These are phyloP conservation scores for Phyllosticta citrichinensis DNA, from an alignment of 2,329 filamentous ascomycete genomes.

Conservation along the genomic window DNA sequence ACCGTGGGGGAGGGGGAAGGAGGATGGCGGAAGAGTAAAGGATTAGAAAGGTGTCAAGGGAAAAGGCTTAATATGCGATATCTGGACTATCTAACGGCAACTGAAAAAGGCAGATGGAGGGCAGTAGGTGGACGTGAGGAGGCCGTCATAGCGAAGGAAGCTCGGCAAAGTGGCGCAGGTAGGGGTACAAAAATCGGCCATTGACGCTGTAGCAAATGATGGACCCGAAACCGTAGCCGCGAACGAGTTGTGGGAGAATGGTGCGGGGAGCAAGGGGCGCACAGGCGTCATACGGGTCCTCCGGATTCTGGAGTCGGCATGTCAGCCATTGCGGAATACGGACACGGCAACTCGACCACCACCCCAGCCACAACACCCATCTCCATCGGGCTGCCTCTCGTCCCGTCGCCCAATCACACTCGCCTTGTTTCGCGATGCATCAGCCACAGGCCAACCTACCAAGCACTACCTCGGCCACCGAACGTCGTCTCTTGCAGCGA, in stretches of 20 bases:
- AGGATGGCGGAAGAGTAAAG: background rate
- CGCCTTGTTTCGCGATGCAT: background rate
- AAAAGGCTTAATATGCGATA: background rate
- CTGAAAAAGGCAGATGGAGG: background rate
- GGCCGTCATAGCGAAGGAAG: background rate
- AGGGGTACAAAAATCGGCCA: background rate
- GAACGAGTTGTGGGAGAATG: background rate
- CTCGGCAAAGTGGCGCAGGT: background rate
- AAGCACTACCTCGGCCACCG: background rate
- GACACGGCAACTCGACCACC: constrained; percentile 1
- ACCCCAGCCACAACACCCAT: background rate
- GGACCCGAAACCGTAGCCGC: background rate
- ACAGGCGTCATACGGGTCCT: background rate
- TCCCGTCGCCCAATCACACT: background rate
- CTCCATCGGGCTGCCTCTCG: background rate
- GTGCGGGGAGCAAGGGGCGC: constrained; percentile 2
- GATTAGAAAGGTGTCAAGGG: background rate
- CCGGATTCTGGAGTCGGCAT: background rate
- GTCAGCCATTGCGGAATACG: background rate
- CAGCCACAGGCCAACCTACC: background rate
- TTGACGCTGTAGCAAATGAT: background rate
- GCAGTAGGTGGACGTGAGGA: background rate
- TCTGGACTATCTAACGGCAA: background rate
- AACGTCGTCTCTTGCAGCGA: background rate
- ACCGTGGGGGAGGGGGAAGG: background rate